Evolutionary conservation across 2,329 filamentous ascomycete genomes (phyloP).

Genomic region (Fusarium clavum): DNA sequence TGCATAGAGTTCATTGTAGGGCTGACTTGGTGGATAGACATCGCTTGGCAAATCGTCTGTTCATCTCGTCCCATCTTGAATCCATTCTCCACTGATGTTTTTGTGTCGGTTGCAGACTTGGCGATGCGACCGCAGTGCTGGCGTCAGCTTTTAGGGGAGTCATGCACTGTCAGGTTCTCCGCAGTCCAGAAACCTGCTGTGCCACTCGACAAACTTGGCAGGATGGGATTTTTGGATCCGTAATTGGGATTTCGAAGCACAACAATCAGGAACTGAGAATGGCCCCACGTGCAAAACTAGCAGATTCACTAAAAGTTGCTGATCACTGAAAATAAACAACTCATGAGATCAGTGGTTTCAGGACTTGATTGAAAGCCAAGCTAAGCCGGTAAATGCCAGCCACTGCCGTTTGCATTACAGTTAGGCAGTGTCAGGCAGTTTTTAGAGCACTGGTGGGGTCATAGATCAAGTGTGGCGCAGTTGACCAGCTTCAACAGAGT

Average conservation of each 20-base stretch:
- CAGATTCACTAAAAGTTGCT: not conserved
- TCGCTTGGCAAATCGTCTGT: constrained; percentile 7
- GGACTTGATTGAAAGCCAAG: not conserved
- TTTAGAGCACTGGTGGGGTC: not conserved
- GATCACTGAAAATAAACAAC: not conserved
- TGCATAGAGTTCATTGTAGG: not conserved
- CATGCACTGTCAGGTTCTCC: not conserved
- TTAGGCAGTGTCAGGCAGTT: not conserved
- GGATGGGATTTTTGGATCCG: not conserved
- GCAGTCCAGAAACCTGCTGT: not conserved
- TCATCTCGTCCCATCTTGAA: not conserved
- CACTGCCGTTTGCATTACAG: not conserved
- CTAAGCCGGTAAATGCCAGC: not conserved
- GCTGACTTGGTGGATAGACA: constrained; percentile 7
- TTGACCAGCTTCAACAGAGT: not conserved
- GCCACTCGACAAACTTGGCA: not conserved
- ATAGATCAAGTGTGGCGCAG: not conserved
- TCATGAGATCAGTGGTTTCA: not conserved
- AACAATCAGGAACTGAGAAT: not conserved
- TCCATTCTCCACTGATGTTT: not conserved
- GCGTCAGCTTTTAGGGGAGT: not conserved
- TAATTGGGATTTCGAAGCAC: not conserved
- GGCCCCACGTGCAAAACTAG: not conserved
- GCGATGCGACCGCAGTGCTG: not conserved
- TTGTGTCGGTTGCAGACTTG: not conserved